Evolutionary conservation across 352 stramenopile genomes (phyloP), one percentile per base, ranked within the genome.

Genomic region (Globisporangium alternatum): DNA sequence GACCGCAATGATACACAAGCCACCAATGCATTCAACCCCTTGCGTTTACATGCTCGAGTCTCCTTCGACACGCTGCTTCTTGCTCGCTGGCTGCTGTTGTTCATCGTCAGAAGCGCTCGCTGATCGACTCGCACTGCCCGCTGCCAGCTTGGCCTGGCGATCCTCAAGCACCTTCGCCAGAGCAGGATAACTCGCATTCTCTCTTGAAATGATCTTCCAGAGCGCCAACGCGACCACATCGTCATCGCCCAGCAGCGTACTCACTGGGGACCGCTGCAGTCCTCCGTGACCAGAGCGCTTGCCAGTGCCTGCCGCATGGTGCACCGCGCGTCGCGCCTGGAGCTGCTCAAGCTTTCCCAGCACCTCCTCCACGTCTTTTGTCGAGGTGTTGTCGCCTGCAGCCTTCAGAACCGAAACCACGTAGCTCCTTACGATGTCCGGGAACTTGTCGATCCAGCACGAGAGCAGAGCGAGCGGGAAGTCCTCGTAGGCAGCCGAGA

Each of bases 371-470:
- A 77, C 70, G 39, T 90, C 78, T 41, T 80, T 89, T 6, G 71
- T 71, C 6, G 64, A 52, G 7, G 49, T 17, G 21, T 30, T 28
- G 0, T 83, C 69, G 8, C 45, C 59, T 5, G 65, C 59, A 35
- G 68, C 83, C 56, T 78, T 76, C 7, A 89, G 37, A 37, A 83
- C 76, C 28, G 71, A 74, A 21, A 75, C 67, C 22, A 90, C 76
- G 55, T 90, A 82, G 41, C 63, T 77, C 21, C 76, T 88, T 37
- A 95, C 81, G 5, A 78, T 69, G 1, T 80, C 70, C 2, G 76
- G 71, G 56, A 82, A 90, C 49, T 86, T 87, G 35, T 91, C 76
- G 52, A 86, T 77, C 86, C 86, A 95, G 44, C 74, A 83, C 7
- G 76, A 72, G 19, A 95, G 65, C 41, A 91, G 59, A n/a, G 81